These are phyloP conservation scores for Kodamaea neixiangensis DNA, from an alignment of 805 yeast species.

Conservation along the genomic window DNA sequence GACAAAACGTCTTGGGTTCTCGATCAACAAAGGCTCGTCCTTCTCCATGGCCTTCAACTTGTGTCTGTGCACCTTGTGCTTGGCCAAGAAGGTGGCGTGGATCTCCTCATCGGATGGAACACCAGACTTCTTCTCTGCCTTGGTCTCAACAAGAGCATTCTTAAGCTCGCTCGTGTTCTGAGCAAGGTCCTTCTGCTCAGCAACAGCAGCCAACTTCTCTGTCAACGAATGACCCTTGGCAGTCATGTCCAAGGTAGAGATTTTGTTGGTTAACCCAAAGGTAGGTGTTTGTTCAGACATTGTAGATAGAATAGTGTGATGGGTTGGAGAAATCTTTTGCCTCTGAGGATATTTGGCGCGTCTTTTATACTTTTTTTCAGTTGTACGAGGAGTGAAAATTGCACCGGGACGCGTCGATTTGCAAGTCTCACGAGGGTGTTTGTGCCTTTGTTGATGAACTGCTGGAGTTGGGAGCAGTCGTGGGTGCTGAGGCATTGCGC, in stretches of 20 bases:
- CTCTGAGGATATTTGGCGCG: neutral
- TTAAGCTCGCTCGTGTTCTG: conserved; percentile 22
- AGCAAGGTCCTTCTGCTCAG: conserved; percentile 34
- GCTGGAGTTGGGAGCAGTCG: neutral
- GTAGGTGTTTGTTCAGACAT: conserved; percentile 68
- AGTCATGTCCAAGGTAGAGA: conserved; percentile 40
- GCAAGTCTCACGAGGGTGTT: neutral
- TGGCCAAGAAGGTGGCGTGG: conserved; percentile 58
- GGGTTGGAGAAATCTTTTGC: neutral
- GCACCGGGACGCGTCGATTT: neutral
- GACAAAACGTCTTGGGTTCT: conserved; percentile 87
- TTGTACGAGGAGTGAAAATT: neutral
- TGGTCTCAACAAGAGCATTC: conserved; percentile 19
- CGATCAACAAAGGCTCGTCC: conserved; percentile 84
- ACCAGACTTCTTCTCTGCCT: conserved; percentile 24
- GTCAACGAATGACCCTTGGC: conserved; percentile 39
- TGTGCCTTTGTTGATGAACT: neutral
- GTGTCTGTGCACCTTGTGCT: conserved; percentile 73
- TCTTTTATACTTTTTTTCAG: neutral
- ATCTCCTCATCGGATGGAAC: conserved; percentile 18
- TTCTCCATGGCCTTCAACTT: conserved; percentile 71
- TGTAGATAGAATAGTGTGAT: neutral
- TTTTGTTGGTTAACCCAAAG: conserved; percentile 47
- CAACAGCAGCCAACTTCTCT: conserved; percentile 45
- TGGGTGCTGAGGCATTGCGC: too few relatives aligned